Evolutionary conservation across 1,139 yeast genomes (phyloP), one percentile per base, ranked within the genome.

Genomic region (Pichia sp.): DNA sequence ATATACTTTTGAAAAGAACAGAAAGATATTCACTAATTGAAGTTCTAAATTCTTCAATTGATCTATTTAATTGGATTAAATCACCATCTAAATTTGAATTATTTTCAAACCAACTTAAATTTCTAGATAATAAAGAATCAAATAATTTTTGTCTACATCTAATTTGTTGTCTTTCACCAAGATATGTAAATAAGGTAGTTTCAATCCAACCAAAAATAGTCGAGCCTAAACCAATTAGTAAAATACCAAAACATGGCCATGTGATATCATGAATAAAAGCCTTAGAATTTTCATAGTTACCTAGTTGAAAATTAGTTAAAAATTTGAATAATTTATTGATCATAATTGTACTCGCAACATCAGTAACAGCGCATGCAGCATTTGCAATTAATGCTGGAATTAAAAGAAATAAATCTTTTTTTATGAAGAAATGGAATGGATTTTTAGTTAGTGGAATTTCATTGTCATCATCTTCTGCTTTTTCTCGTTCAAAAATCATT

Each of bases 1-100:
- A 69, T 3, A 69, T 22, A 5, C 78, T 70, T 50, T 78, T 79
- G 5, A 76, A 56, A 3, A 78, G 58, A 19, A 78, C 53, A 0
- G 84, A 91, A 25, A 80, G 55, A 6, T 80, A 74, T 52, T 84
- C 87, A 3, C 94, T 76, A 13, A 76, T 68, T 0, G 93, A 87
- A 0, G 74, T 62, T 52, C 94, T 68, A 24, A 81, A 60, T 51
- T 88, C 96, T 58, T 87, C 95, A 21, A 85, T 69, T 50, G 93
- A 81, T 50, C 95, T 63, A 59, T 82, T 80, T 6, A 76, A 62
- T 53, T 80, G 87, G 6, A 81, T 69, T 6, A 83, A 52, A 22
- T 76, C 73, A 8, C 95, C 95, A 57, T 76, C 68, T 1, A 82
- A 50, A 38, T 74, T 71, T 38, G 69, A 68, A 40, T 69, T 69